Base-by-base conservation (phyloP, 1,284 basidiomycete species). In the Leccinum angustisporum region DNA sequence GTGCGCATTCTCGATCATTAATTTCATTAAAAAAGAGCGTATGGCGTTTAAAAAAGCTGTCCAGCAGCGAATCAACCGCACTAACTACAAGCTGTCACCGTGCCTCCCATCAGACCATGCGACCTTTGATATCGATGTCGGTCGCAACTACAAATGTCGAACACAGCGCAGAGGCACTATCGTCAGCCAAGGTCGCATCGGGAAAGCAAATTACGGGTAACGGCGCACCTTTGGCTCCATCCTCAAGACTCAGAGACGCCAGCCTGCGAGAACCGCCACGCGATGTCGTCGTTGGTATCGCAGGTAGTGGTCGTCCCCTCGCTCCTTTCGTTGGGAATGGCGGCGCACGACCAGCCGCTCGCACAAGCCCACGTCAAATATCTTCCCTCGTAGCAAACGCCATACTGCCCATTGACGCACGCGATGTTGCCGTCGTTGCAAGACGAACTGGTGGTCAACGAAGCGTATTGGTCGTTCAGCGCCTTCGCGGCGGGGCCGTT, bases 401-500 rank as follows among this genome's bases (percentile, higher is more conserved):
- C 67, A 57, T 70, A 72, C 34, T 61, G 50, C 6, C 64, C 67
- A 16, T 50, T 14, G 46, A 76, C 58, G 54, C 75, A 75, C n/a
- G 75, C 74, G 13, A 68, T 2, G 0, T 74, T 54, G 4, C 66
- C 72, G 5, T 64, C 56, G 2, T 56, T 63, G 62, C 73, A 74
- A 21, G 64, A 13, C 16, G 71, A 73, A 55, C 16, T 58, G 9
- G 58, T 43, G 11, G 62, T 63, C 33, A 74, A 58, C 3, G 64
- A 21, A 3, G 59, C 61, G 25, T 73, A 73, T 46, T 74, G 62
- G n/a, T 67, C 65, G 40, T 73, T 73, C 8, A 71, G 62, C 13
- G 61, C 63, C 27, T 73, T 62, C 9, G 72, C 70, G 43, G 66
- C 72, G 13, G 61, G 67, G 2, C 72, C 72, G 5, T 73, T 72